Evolutionary conservation across 345 rosid genomes (phyloP), one percentile per base, ranked within the genome.

Genomic region (Sonneratia alba): DNA sequence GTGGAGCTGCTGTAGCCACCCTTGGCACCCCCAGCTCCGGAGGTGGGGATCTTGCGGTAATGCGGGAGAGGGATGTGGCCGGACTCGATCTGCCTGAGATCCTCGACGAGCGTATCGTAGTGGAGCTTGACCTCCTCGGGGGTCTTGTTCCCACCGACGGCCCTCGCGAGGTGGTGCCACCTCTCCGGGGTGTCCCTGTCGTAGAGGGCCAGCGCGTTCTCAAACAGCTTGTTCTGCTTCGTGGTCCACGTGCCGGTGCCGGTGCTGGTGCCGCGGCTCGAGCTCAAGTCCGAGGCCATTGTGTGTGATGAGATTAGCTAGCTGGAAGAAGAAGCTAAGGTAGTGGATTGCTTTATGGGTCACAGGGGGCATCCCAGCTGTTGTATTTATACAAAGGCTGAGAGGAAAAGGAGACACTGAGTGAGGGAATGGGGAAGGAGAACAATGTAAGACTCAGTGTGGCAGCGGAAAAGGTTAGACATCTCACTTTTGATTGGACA

Each of bases 141-240:
- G 62, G 74, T 64, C 63, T 71, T 76, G 68, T 74, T 69, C 1
- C 79, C 79, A 2, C 79, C 79, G 2, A 76, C 75, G 9, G 75
- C 79, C 67, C 75, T 71, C 1, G 79, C 79, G 4, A 75, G 64
- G 27, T 75, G 70, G 36, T 75, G 68, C 77, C 77, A 75, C 24
- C 73, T 51, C 53, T 75, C 77, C 8, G 77, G 70, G 1, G 70
- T 16, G 56, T 75, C 77, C 70, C 42, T 70, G 72, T 70, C 73
- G 42, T 75, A 64, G 8, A 75, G 40, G 32, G 77, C 77, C 73
- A 75, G 47, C 37, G 77, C 77, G n/a, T 75, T 75, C 49, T 75
- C 77, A 21, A 75, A 75, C 77, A 75, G 48, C 68, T 75, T 75
- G 73, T 75, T 75, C n/a, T 70, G 77, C 77, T 64, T 75, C 10